Percentiles rank a stretch among this genome's conserved stretches.
These are phyloP conservation scores for Solanum arcanum DNA, from an alignment of 257 asterid species.

Conservation along the genomic window DNA sequence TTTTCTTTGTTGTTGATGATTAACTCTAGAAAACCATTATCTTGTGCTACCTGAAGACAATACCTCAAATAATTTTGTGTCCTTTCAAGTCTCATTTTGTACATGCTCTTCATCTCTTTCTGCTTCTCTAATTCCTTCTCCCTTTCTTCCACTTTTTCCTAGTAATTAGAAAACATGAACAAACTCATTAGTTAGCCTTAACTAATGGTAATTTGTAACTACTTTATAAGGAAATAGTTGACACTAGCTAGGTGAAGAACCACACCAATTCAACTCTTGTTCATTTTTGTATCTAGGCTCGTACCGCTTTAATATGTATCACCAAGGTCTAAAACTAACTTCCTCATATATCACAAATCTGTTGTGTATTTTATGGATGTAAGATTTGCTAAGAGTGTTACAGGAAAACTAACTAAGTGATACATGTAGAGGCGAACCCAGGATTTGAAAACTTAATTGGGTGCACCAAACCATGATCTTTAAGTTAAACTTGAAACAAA, in stretches of 20 bases:
- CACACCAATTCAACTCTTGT: background rate
- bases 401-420: background rate
- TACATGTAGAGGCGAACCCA: background rate
- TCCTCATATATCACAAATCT: background rate
- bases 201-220: background rate
- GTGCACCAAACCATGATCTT: too few species aligned
- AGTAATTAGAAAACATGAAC: background rate
- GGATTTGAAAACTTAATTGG: too few species aligned
- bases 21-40: constrained; percentile 52
- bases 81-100: constrained; percentile 22
- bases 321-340: background rate
- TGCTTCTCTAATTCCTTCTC: constrained; percentile 36
- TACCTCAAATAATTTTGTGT: constrained; percentile 27
- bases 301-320: background rate
- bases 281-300: background rate
- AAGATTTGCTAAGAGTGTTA: background rate
- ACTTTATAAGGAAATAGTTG: background rate
- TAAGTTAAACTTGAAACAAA: too few species aligned
- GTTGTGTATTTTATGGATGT: background rate
- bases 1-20: constrained; percentile 17
- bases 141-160: constrained; percentile 33
- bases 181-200: background rate
- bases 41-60: constrained; percentile 60
- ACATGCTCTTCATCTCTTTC: constrained; percentile 23
- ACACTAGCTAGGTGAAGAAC: background rate